Evolutionary conservation across 768 basidiomycete genomes (phyloP), one percentile per base, ranked within the genome.

Genomic region (Pisolithus microcarpus): DNA sequence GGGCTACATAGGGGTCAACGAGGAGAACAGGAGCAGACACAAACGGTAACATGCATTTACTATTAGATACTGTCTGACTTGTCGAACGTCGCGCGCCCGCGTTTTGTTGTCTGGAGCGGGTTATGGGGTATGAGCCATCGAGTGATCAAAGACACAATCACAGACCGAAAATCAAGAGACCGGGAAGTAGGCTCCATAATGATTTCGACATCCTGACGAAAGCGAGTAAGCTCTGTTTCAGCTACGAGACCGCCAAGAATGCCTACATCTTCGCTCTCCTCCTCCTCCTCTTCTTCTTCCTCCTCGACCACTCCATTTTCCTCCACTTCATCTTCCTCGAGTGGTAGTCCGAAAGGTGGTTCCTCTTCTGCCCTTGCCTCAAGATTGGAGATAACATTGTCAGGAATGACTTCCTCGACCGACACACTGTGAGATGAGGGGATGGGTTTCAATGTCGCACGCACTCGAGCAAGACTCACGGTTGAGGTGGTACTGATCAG

Each of bases 141-240:
- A 2, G 43, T 36, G 10, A 48, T 49, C 42, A 52, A 53, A 28
- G 23, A 38, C 37, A 4, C 34, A 31, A 46, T 18, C 53, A 49
- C 71, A 48, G 63, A 85, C 85, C 88, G 77, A 60, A 91, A 80
- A 70, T 91, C 88, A 18, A 87, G 69, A 5, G 83, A 85, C 50
- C 82, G 83, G 16, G 80, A 67, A 8, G 82, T 72, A 2, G 82
- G 82, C 60, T 95, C 90, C 81, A 91, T 85, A 49, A 95, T 91
- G 57, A 95, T 87, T 72, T 95, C 92, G 55, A 95, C 76, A 64
- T 95, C 84, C 85, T 91, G 52, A 39, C 5, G 23, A 50, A 34
- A 38, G 49, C 21, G 15, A 9, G 38, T 62, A 45, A 58, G 42
- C 37, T 34, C 28, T 23, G 15, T n/a, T 34, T 13, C 38, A 45